phyloP scores from a whole-genome alignment of 352 stramenopile genomes.

The Halophytophthora polymorphica region DNA sequence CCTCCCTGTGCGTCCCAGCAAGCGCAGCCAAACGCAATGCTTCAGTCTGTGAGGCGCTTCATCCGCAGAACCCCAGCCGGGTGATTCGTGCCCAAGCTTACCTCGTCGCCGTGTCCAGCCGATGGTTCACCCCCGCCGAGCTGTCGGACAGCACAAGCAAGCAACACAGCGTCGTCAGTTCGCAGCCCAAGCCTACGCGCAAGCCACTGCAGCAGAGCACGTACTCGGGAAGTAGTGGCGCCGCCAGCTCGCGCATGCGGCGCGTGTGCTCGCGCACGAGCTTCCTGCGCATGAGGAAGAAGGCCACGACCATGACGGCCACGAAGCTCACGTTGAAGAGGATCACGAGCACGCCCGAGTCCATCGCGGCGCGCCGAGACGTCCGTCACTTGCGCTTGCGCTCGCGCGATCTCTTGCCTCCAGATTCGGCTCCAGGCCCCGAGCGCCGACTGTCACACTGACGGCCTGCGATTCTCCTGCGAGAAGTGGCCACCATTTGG shows the following conservation, averaged over 20 bases:
- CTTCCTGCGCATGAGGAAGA: constrained; percentile 51
- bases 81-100: constrained; percentile 9
- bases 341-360: constrained; percentile 28
- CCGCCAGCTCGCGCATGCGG: constrained; percentile 45
- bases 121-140: constrained; percentile 29
- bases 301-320: constrained; percentile 35
- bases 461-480: no score
- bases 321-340: constrained; percentile 43
- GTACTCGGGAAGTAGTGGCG: constrained; percentile 53
- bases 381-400: no score
- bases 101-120: constrained; percentile 44
- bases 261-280: constrained; percentile 37
- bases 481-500: no score
- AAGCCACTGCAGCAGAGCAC: constrained; percentile 7
- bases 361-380: no score
- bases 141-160: constrained; percentile 7
- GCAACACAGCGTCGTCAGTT: constrained; percentile 3
- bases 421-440: no score
- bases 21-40: no score
- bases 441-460: no score
- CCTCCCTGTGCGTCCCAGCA: constrained; percentile 26
- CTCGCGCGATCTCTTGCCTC: no score
- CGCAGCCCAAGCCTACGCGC: not conserved
- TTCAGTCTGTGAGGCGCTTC: no score
- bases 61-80: no score